Conservation (phyloP, 192 early-diverging fungal species). For the Entrophospora sp. region DNA sequence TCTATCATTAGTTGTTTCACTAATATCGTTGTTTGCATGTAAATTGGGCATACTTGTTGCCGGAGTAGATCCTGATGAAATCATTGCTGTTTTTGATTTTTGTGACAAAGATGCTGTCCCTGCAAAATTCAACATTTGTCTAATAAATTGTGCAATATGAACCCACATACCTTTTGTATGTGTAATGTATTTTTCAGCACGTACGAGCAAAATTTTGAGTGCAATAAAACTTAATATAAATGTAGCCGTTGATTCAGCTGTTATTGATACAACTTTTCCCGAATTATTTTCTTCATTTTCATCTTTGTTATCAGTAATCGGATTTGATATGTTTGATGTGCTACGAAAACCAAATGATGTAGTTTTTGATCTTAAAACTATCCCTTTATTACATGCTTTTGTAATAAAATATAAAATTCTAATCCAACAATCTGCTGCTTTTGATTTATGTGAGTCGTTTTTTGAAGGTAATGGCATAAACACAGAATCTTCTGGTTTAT, state of each 20-base stretch:
- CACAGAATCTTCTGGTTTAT: constrained; percentile 29
- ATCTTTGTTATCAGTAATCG: not conserved
- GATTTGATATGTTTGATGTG: not conserved
- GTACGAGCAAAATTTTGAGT: constrained; percentile 42
- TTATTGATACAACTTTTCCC: not conserved
- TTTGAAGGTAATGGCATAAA: constrained; percentile 23
- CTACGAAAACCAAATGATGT: not conserved
- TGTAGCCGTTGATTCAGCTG: constrained; percentile 24
- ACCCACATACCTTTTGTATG: constrained; percentile 37
- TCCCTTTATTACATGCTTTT: constrained; percentile 1
- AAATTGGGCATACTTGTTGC: constrained; percentile 12
- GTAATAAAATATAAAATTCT: constrained; percentile 5
- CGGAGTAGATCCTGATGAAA: constrained; percentile 12
- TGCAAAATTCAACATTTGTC: constrained; percentile 32
- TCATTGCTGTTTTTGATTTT: not conserved
- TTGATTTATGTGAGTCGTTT: constrained; percentile 14
- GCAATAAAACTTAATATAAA: constrained; percentile 43
- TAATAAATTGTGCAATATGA: constrained; percentile 36
- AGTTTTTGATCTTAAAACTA: not conserved
- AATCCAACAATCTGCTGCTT: constrained; percentile 5
- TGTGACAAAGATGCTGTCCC: constrained; percentile 9
- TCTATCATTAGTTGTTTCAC: not conserved
- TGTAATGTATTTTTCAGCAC: constrained; percentile 37
- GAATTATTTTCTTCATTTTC: not conserved
- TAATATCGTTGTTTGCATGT: not conserved